Base-by-base conservation (phyloP, 257 asterid species). In the Nicotiana obtusifolia region DNA sequence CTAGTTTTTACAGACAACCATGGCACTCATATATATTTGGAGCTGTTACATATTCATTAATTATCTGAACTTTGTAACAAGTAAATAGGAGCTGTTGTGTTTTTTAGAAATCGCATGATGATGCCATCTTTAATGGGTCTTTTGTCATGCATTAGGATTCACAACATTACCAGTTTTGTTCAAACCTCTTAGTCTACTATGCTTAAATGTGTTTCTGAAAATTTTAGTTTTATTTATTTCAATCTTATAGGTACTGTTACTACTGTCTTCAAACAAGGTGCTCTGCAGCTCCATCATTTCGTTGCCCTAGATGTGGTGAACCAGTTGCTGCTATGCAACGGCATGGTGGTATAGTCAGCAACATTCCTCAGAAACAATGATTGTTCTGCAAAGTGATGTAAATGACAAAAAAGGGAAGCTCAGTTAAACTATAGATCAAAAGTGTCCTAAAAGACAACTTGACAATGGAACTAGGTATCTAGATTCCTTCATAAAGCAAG, bases 311-410 rank as follows among this genome's bases (percentile, higher is more conserved):
- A 87, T 94, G 99, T 69, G 90, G 78, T 44, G 97, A 95, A 88
- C 93, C 92, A 10, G 91, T 95, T 77, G 97, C 90, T 77, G 98
- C 99, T 44, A 90, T 93, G 98, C 98, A 93, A 86, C 91, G 97
- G 76, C 86, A 86, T 28, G 92, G 93, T 75, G 91, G 87, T 80
- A 20, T 85, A 20, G 75, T 67, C 62, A 56, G 82, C 85, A 88
- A 82, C 30, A 77, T 59, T 28, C 64, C 83, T 80, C 82, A 53
- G 53, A 81, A 80, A 84, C 86, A 90, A 81, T 89, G 83, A 89
- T 71, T 47, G 44, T 59, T 82, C 76, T 82, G 61, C 83, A 19
- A 78, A 83, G 82, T 41, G 76, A 82, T 76, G 17, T 64, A 82
- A 77, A 85, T 56, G 76, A 66, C 54, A 4, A 31, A 78, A 64